Conservation (phyloP, 306 rosid genomes). For the Fagus sylvatica region DNA sequence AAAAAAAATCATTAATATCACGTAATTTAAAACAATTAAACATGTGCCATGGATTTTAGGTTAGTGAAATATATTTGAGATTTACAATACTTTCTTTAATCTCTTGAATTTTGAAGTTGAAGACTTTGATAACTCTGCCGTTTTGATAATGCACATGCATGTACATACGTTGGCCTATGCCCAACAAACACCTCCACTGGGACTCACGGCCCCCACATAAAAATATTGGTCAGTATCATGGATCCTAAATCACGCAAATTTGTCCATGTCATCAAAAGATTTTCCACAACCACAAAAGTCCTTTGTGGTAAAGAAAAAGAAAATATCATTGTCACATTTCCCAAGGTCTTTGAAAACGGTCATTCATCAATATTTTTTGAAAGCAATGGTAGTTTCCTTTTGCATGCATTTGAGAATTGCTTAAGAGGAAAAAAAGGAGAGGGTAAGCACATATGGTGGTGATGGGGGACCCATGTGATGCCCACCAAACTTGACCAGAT, state of each 20-base stretch:
- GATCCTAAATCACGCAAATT: neutral
- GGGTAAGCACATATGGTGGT: constrained; percentile 14
- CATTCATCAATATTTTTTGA: neutral
- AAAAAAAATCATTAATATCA: too few relatives aligned
- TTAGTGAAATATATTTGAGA: too few relatives aligned
- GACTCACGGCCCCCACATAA: neutral
- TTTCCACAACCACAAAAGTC: constrained; percentile 15
- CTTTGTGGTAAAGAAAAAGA: neutral
- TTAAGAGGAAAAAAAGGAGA: constrained; percentile 4
- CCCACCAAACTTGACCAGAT: constrained; percentile 42
- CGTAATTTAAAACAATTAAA: too few relatives aligned
- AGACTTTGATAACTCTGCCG: neutral
- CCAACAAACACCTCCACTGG: neutral
- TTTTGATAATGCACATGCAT: neutral
- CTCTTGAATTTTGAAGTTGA: neutral
- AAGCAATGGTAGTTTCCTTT: neutral
- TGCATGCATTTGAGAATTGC: neutral
- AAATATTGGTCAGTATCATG: neutral
- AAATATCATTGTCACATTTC: neutral
- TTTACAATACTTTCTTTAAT: neutral
- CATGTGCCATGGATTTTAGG: too few relatives aligned
- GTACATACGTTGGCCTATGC: neutral
- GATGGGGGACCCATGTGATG: constrained; percentile 46
- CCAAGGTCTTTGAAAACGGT: constrained; percentile 11
- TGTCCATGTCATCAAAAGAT: constrained; percentile 2